Conservation (phyloP, 441 rosid genomes). For the Arabidopsis hybrid region DNA sequence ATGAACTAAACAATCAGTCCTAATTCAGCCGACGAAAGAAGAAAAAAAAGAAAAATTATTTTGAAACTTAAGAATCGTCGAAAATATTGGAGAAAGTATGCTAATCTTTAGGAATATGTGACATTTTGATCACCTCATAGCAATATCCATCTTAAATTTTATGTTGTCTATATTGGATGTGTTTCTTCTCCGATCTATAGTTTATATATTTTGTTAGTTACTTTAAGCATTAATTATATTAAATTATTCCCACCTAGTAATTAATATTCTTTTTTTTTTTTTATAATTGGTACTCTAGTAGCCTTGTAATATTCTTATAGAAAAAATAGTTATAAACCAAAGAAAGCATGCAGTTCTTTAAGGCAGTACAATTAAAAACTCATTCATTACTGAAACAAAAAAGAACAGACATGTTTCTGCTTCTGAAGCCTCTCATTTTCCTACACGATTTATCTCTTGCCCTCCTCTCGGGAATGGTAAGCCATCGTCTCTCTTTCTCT, state of each 20-base stretch:
- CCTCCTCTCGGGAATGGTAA: constrained; percentile 18
- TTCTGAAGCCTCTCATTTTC: constrained; percentile 24
- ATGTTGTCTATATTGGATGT: neutral
- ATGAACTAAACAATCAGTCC: no score
- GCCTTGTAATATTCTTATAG: neutral
- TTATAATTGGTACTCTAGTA: no score
- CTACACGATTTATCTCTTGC: constrained; percentile 10
- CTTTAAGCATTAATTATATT: neutral
- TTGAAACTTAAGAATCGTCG: no score
- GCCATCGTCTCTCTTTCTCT: neutral
- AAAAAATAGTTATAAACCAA: neutral
- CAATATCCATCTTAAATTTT: neutral
- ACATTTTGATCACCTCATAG: no score
- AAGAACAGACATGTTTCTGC: constrained; percentile 4
- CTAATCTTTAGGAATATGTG: no score
- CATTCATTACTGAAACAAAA: neutral
- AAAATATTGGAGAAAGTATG: no score
- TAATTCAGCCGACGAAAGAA: no score
- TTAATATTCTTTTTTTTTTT: neutral
- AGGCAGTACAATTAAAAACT: neutral
- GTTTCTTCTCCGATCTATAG: neutral
- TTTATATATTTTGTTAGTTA: neutral
- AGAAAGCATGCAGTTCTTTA: neutral
- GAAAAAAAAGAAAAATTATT: no score
- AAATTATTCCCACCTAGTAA: neutral